Evolutionary conservation across 2,329 filamentous ascomycete genomes (phyloP).

Genomic region (Pseudofabraea citricarpa): DNA sequence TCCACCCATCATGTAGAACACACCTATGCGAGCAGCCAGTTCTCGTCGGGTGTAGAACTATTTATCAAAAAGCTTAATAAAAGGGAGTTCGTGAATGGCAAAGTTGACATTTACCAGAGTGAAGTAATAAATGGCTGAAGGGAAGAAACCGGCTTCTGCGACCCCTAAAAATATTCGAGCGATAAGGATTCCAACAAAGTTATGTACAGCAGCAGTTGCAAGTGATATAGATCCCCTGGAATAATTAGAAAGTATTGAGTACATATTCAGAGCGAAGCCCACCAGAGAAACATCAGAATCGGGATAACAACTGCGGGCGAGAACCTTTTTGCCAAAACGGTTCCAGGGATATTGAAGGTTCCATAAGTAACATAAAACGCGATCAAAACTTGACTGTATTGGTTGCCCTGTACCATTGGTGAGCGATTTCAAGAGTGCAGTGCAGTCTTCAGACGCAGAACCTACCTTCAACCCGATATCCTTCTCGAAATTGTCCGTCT

Average conservation of each 20-base stretch:
- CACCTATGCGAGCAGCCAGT: neutral
- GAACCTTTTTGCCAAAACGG: slow-evolving; percentile 11
- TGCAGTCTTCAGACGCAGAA: no score
- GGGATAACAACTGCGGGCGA: slow-evolving; percentile 2
- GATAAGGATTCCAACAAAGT: slow-evolving; percentile 5
- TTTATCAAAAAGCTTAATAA: no score
- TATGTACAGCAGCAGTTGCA: slow-evolving; percentile 1
- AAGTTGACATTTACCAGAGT: no score
- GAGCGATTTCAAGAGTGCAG: no score
- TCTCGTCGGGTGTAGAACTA: neutral
- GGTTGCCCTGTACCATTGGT: no score
- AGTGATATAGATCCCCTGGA: neutral
- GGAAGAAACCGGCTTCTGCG: slow-evolving; percentile 2
- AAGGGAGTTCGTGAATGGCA: no score
- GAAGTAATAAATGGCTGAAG: slow-evolving; percentile 14
- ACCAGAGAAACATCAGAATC: neutral
- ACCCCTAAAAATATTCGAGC: neutral
- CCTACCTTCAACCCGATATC: slow-evolving; percentile 7
- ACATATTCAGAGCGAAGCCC: neutral
- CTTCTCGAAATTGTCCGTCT: slow-evolving; percentile 35
- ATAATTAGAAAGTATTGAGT: no score
- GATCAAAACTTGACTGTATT: slow-evolving; percentile 2
- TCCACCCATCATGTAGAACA: neutral
- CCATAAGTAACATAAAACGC: slow-evolving; percentile 6
- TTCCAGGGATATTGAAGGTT: slow-evolving; percentile 16